Evolutionary conservation across 2,329 filamentous ascomycete species (phyloP).

Genomic region (Colletotrichum sp.): DNA sequence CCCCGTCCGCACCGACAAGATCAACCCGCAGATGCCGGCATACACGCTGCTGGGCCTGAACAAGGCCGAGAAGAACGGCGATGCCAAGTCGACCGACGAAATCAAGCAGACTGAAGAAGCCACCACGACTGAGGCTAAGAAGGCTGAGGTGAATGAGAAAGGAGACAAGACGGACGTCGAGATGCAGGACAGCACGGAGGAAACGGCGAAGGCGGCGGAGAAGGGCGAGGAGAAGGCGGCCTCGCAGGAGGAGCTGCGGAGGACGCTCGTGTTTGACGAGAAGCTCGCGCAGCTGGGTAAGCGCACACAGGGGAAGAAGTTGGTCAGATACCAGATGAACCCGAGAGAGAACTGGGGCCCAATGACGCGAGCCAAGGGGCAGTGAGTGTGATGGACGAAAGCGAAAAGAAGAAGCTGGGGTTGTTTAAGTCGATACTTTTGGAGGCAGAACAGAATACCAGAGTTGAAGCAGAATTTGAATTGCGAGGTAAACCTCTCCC

Average conservation of each 20-base stretch:
- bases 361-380: constrained; percentile 64
- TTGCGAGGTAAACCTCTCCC: not conserved
- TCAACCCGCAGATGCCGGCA: constrained; percentile 74
- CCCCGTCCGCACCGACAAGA: constrained; percentile 75
- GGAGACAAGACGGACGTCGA: constrained; percentile 35
- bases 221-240: constrained; percentile 13
- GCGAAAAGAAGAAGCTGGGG: constrained; percentile 54
- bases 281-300: constrained; percentile 75
- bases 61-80: constrained; percentile 35
- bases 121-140: not conserved
- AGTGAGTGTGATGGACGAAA: constrained; percentile 61
- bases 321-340: constrained; percentile 89
- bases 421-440: not conserved
- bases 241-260: constrained; percentile 49
- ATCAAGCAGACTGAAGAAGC: not conserved
- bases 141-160: constrained; percentile 16
- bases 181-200: constrained; percentile 26
- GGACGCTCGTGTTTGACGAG: constrained; percentile 78
- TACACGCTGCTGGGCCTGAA: constrained; percentile 67
- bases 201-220: constrained; percentile 38
- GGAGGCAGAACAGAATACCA: not conserved
- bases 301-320: constrained; percentile 68
- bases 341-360: constrained; percentile 95
- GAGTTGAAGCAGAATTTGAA: not conserved
- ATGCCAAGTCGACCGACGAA: constrained; percentile 11